Conservation (phyloP, 805 yeast genomes). For the Cyberlindnera maclurae region DNA sequence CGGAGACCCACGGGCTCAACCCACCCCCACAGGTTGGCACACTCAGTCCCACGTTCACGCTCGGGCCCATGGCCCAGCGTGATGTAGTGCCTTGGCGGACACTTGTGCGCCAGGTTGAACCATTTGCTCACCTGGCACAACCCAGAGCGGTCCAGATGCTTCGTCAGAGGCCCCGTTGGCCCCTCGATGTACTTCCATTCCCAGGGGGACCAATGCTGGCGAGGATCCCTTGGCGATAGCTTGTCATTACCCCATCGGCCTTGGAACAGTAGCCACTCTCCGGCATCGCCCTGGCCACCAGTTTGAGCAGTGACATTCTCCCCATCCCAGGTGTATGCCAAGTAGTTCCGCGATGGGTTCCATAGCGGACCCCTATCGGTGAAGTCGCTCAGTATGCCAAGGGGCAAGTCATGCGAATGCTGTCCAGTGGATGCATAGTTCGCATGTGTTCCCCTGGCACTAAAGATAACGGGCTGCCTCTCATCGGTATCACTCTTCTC, state of each 20-base stretch:
- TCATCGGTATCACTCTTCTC: slow-evolving; percentile 35
- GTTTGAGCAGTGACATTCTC: slow-evolving; percentile 27
- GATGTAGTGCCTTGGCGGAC: slow-evolving; percentile 67
- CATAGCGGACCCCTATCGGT: slow-evolving; percentile 94
- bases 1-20: slow-evolving; percentile 47
- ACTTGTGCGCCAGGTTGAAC: slow-evolving; percentile 87
- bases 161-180: slow-evolving; percentile 82
- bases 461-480: slow-evolving; percentile 67
- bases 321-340: slow-evolving; percentile 79
- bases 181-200: slow-evolving; percentile 92
- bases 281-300: slow-evolving; percentile 20
- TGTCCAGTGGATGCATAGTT: slow-evolving; percentile 95
- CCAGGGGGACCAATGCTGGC: slow-evolving; percentile 83
- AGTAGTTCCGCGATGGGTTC: slow-evolving; percentile 81
- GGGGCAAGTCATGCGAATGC: slow-evolving; percentile 92
- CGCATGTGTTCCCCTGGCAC: slow-evolving; percentile 96
- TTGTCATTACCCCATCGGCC: slow-evolving; percentile 93
- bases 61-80: slow-evolving; percentile 87
- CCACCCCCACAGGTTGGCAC: slow-evolving; percentile 58
- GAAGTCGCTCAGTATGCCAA: slow-evolving; percentile 82
- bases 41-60: slow-evolving; percentile 70
- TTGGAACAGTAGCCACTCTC: slow-evolving; percentile 62
- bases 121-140: slow-evolving; percentile 84
- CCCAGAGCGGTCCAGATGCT: slow-evolving; percentile 59
- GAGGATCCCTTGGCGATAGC: slow-evolving; percentile 55